Evolutionary conservation across 2,329 filamentous ascomycete genomes (phyloP), one percentile per base, ranked within the genome.

Genomic region (Daldinia eschscholtzii): DNA sequence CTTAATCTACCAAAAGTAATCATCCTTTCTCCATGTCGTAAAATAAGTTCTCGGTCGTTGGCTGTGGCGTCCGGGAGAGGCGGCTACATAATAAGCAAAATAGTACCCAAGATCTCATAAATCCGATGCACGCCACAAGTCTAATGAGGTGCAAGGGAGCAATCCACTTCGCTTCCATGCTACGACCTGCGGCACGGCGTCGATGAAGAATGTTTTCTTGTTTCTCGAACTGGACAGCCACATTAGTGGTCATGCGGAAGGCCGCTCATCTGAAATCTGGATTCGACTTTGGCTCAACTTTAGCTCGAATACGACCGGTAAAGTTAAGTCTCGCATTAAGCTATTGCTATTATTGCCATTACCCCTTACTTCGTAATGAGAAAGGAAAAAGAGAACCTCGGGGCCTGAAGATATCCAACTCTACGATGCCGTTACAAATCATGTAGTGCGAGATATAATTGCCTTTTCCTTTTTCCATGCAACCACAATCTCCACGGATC

Each of bases 251-350:
- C 12, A 68, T 70, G 68, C 68, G 46, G 55, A 59, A 33, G 35
- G 65, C 68, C 68, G 61, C 59, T 53, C 68, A 37, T 64, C 61
- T 63, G 20, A 44, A 57, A 30, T 64, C 61, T 63, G 20, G 39
- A 57, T 56, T 26, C 26, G 7, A 50, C 26, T 18, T 18, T 15
- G 15, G 10, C 46, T 26, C 26, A 15, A 50, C 26, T 18, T 18
- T 15, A 7, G 10, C 46, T 33, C 33, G 57, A 64, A 61, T 41
- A 61, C 59, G 42, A 37, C 50, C 42, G 57, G 26, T 26, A 48
- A 52, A 41, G 26, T 67, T 67, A 56, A 35, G 28, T 30, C 60
- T 70, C 46, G 10, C 59, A 59, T 59, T 30, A 59, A 23, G 42
- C 41, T 60, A 35, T 42, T 20, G 33, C 23, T 23, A 15, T 39